Evolutionary conservation across 345 rosid species (phyloP), one percentile per base, ranked within the genome.

Genomic region (Citrus hindsii): DNA sequence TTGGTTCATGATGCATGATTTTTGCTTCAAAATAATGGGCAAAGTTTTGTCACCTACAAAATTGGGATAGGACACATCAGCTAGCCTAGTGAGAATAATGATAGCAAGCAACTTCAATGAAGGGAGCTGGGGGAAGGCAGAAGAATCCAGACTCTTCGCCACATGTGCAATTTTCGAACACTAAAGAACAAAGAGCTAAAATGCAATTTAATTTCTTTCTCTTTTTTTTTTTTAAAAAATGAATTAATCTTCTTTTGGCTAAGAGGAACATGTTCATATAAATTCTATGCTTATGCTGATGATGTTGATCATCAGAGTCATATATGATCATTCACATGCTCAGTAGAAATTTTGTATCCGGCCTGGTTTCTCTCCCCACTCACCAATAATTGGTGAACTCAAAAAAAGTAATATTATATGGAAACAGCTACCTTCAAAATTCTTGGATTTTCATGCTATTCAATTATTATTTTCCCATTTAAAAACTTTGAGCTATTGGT

Each of bases 341-440:
- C n/a, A 33, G 63, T 48, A 48, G 51, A 75, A 64, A 27, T 71
- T 24, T 63, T 37, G 42, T 40, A 42, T 27, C 67, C 25, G 69
- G 42, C 73, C 68, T 78, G 48, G 62, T 75, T 69, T 60, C 71
- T 75, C 48, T 21, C 53, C 72, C 24, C 37, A 71, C 65, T 65
- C 82, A 58, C 84, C 82, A 84, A 84, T 81, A 46, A 84, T 79
- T 84, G 83, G 75, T 81, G 74, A 32, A 67, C 27, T 16, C n/a
- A 40, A 33, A 30, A 30, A 66, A 78, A 69, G 12, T 55, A 71
- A 59, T 33, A 19, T 53, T 74, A 28, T 63, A 67, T 28, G 61
- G 9, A 25, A 71, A 13, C 3, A 14, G 33, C 16, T 62, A 60
- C 4, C 13, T 62, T 18, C 68, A 30, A 32, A 32, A 30, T 64